Conservation (phyloP, 192 early-diverging fungal genomes). For the Obelidium mucronatum region DNA sequence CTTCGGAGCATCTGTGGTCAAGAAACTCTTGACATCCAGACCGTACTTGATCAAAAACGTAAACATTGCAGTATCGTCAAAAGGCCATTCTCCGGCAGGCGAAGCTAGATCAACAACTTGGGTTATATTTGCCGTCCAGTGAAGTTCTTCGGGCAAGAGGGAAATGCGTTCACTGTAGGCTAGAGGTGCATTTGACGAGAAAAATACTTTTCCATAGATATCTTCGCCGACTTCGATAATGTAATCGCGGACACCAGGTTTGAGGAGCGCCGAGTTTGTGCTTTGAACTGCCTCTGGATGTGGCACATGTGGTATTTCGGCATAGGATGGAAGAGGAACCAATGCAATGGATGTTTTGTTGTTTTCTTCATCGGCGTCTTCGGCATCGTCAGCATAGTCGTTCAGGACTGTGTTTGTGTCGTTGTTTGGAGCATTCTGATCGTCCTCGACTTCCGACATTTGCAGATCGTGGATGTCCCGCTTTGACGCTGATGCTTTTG, state of each 20-base stretch:
- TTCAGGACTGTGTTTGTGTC: not conserved
- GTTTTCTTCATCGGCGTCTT: not conserved
- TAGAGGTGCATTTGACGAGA: slow-evolving; percentile 8
- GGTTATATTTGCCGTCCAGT: slow-evolving; percentile 21
- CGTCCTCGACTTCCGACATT: not conserved
- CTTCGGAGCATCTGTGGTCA: not conserved
- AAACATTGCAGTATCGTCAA: slow-evolving; percentile 36
- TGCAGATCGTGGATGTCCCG: slow-evolving; percentile 5
- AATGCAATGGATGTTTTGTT: slow-evolving; percentile 6
- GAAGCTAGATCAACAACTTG: not conserved
- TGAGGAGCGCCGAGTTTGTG: slow-evolving; percentile 5
- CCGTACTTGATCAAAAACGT: slow-evolving; percentile 17
- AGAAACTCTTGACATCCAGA: not conserved
- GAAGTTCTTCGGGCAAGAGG: slow-evolving; percentile 27
- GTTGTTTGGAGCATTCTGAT: not conserved
- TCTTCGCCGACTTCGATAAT: slow-evolving; percentile 20
- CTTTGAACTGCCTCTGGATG: slow-evolving; percentile 14
- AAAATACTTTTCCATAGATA: slow-evolving; percentile 28
- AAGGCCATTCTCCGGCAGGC: slow-evolving; percentile 21
- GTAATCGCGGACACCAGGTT: slow-evolving; percentile 22
- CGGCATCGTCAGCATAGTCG: not conserved
- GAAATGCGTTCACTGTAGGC: not conserved
- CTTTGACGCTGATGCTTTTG: not conserved
- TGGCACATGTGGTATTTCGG: slow-evolving; percentile 20
- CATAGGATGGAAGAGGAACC: slow-evolving; percentile 28